These are phyloP conservation scores for Graphium sp. DNA, from an alignment of 2,329 filamentous ascomycete species.

Conservation along the genomic window DNA sequence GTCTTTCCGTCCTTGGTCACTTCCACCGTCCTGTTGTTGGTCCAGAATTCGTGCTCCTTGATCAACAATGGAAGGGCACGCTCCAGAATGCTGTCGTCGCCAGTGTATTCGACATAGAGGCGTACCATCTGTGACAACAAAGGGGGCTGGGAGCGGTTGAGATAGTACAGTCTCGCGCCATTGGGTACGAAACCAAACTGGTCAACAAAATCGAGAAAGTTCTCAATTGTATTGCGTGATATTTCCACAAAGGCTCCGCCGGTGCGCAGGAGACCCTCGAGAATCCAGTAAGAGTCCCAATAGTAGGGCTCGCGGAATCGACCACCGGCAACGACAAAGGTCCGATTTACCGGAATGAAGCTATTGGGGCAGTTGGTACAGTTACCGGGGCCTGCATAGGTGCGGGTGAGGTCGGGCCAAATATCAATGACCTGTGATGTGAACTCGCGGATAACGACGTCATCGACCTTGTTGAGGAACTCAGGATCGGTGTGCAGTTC, in stretches of 20 bases:
- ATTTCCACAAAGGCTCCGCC: constrained; percentile 46
- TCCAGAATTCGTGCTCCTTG: constrained; percentile 47
- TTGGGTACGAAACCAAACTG: constrained; percentile 51
- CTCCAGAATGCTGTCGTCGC: constrained; percentile 39
- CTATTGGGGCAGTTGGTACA: constrained; percentile 46
- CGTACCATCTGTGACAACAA: constrained; percentile 50
- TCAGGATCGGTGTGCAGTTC: constrained; percentile 36
- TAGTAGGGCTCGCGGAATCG: constrained; percentile 57
- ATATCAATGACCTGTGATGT: constrained; percentile 48
- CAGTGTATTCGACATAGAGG: constrained; percentile 45
- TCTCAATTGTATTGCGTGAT: constrained; percentile 50
- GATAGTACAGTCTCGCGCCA: constrained; percentile 49
- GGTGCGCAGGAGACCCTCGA: constrained; percentile 48
- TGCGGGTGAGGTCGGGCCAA: constrained; percentile 50
- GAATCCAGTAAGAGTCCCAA: constrained; percentile 55
- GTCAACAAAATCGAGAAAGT: constrained; percentile 51
- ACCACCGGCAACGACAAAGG: constrained; percentile 56
- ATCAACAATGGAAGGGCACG: constrained; percentile 45
- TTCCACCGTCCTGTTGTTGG: constrained; percentile 38
- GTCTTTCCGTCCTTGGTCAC: constrained; percentile 26
- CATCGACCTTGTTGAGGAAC: constrained; percentile 40
- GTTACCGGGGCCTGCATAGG: constrained; percentile 30
- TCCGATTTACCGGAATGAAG: constrained; percentile 49
- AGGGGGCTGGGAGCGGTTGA: constrained; percentile 52
- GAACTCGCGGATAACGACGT: constrained; percentile 42